These are phyloP conservation scores for Trametopsis cervina DNA, from an alignment of 768 basidiomycete genomes.

Conservation along the genomic window DNA sequence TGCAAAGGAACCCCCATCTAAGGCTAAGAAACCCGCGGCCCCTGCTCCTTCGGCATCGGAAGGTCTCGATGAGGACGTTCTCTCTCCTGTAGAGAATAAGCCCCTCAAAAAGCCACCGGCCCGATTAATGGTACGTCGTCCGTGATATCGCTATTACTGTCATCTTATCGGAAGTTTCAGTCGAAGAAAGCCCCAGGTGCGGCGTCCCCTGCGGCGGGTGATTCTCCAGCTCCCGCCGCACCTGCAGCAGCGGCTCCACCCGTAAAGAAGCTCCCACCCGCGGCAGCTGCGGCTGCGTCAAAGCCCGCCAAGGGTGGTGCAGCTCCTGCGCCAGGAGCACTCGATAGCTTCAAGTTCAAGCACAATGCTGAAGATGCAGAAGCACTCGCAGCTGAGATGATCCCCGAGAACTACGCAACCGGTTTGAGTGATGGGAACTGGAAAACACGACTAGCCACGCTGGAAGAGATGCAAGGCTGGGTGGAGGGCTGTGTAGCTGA, in stretches of 20 bases:
- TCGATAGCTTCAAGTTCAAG: conserved; percentile 88
- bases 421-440: conserved; percentile 86
- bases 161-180: conserved; percentile 19
- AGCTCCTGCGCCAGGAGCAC: conserved; percentile 40
- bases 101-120: conserved; percentile 45
- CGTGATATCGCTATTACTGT: conserved; percentile 2
- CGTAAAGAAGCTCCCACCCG: conserved; percentile 39
- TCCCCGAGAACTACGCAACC: conserved; percentile 64
- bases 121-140: conserved; percentile 31
- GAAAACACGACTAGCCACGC: conserved; percentile 83
- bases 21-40: conserved; percentile 30
- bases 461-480: conserved; percentile 85
- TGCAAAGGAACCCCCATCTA: conserved; percentile 24
- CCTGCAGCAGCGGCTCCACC: conserved; percentile 22
- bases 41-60: conserved; percentile 25
- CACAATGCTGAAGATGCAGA: conserved; percentile 93
- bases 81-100: conserved; percentile 31
- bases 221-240: conserved; percentile 17
- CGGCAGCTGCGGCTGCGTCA: conserved; percentile 26
- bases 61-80: conserved; percentile 6
- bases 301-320: conserved; percentile 48
- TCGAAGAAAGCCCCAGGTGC: conserved; percentile 47
- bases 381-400: conserved; percentile 57
- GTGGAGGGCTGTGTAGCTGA: conserved; percentile 56
- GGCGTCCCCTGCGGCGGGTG: conserved; percentile 23